phyloP scores from a whole-genome alignment of 139 green algal genomes.

The Coelastrella sp. region DNA sequence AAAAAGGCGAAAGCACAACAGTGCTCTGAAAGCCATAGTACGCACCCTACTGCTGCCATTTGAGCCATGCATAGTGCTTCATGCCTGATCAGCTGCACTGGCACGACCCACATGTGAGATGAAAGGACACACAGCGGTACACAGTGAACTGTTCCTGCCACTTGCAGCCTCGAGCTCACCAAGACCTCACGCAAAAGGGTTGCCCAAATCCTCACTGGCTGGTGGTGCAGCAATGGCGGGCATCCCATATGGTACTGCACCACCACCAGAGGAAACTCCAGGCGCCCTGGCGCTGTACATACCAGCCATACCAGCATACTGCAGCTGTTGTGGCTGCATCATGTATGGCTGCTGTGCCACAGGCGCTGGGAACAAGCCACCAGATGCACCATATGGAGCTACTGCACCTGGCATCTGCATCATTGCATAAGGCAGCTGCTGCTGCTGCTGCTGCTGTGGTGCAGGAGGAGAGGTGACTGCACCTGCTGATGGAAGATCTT shows the following conservation, averaged over 20 bases:
- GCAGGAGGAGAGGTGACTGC: neutral
- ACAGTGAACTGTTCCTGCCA: neutral
- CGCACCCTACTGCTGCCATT: neutral
- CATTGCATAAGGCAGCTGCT: constrained; percentile 8
- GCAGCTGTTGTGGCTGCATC: constrained; percentile 32
- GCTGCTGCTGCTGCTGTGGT: neutral
- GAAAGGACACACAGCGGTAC: too few species aligned
- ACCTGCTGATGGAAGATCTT: neutral
- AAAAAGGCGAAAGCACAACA: too few species aligned
- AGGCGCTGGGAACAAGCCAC: neutral
- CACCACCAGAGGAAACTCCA: neutral
- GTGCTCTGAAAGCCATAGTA: too few species aligned
- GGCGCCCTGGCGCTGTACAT: neutral
- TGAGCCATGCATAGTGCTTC: neutral
- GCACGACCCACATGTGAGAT: neutral
- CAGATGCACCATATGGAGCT: neutral
- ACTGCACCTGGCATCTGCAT: neutral
- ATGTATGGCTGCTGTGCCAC: neutral
- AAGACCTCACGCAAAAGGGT: constrained; percentile 24
- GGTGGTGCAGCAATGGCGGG: neutral
- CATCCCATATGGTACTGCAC: neutral
- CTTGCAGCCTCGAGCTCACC: neutral
- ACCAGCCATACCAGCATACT: constrained; percentile 20
- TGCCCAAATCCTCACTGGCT: constrained; percentile 4
- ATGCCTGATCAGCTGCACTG: neutral